phyloP scores from a whole-genome alignment of 1,284 basidiomycete genomes.

The Ceratobasidium sp. region DNA sequence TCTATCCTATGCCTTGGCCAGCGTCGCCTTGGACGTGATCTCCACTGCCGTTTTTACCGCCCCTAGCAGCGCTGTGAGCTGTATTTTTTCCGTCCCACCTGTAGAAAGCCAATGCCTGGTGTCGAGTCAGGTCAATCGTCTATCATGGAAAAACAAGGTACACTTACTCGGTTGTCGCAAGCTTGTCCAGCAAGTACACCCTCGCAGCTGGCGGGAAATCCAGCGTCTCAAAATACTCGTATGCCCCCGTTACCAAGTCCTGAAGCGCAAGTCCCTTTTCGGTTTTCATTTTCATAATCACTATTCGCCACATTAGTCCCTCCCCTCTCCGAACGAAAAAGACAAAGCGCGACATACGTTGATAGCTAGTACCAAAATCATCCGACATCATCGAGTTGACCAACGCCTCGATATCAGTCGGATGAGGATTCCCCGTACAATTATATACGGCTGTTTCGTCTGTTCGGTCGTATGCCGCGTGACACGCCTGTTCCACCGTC shows the following conservation, averaged over 20 bases:
- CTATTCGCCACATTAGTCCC: conserved; percentile 54
- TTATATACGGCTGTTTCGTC: conserved; percentile 94
- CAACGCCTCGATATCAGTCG: conserved; percentile 89
- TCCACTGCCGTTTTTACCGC: conserved; percentile 95
- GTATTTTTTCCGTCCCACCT: conserved; percentile 93
- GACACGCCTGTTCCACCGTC: conserved; percentile 72
- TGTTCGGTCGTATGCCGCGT: conserved; percentile 90
- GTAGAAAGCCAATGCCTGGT: conserved; percentile 88
- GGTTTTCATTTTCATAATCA: conserved; percentile 85
- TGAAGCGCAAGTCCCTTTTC: conserved; percentile 94
- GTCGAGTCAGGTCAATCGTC: conserved; percentile 33
- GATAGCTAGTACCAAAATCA: conserved; percentile 93
- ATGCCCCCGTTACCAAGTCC: conserved; percentile 91
- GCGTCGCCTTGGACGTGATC: conserved; percentile 45
- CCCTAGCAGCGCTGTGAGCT: conserved; percentile 89
- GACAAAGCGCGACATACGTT: conserved; percentile 68
- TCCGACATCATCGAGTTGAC: conserved; percentile 96
- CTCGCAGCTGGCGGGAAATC: conserved; percentile 87
- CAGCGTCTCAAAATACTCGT: conserved; percentile 87
- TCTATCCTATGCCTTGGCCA: not conserved
- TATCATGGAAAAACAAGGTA: not conserved
- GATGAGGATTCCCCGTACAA: conserved; percentile 96
- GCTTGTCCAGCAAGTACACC: conserved; percentile 89
- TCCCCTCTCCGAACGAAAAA: conserved; percentile 14
- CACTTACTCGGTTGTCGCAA: conserved; percentile 89